These are phyloP conservation scores for Parietaria judaica DNA, from an alignment of 306 rosid species.

Conservation along the genomic window DNA sequence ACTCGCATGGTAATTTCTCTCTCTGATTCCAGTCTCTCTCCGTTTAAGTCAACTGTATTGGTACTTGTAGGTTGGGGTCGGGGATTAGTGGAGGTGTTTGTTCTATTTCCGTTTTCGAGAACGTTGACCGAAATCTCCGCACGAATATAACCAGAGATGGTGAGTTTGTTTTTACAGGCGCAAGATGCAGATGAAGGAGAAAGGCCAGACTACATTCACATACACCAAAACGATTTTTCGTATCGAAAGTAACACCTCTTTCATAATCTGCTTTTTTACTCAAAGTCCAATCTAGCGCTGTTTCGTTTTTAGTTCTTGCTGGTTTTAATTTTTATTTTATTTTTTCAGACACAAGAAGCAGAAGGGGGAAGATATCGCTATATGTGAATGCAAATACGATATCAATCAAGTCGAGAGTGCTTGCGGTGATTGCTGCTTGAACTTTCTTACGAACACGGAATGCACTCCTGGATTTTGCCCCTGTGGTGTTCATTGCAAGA, in stretches of 20 bases:
- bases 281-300: neutral
- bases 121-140: too few relatives aligned
- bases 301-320: neutral
- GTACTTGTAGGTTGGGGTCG: too few relatives aligned
- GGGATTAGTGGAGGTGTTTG: too few relatives aligned
- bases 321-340: neutral
- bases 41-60: too few relatives aligned
- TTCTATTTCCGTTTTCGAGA: too few relatives aligned
- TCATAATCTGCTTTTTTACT: neutral
- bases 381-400: constrained; percentile 66
- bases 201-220: constrained; percentile 46
- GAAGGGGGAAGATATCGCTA: constrained; percentile 80
- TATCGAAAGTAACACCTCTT: constrained; percentile 41
- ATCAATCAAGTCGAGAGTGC: constrained; percentile 48
- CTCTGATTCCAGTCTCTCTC: too few relatives aligned
- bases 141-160: too few relatives aligned
- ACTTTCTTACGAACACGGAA: constrained; percentile 81
- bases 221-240: constrained; percentile 62
- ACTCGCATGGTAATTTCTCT: too few relatives aligned
- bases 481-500: constrained; percentile 57
- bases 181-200: constrained; percentile 37
- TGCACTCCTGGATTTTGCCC: constrained; percentile 85
- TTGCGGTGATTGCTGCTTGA: constrained; percentile 86
- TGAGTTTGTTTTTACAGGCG: constrained; percentile 40
- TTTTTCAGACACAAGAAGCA: constrained; percentile 63